phyloP scores from a whole-genome alignment of 1,284 basidiomycete genomes.

The Phellopilus nigrolimitatus region DNA sequence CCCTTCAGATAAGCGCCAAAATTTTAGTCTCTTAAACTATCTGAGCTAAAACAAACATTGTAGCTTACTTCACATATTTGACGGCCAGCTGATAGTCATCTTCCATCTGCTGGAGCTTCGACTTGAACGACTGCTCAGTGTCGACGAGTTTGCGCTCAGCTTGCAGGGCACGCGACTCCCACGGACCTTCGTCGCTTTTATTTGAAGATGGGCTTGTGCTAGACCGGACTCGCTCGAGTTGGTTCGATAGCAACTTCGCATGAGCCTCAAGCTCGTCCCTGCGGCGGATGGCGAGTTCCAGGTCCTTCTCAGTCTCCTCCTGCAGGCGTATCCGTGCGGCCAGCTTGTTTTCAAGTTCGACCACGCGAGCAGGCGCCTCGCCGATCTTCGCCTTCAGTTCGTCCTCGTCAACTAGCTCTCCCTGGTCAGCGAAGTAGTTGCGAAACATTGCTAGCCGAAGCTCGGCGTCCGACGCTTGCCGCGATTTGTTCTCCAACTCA shows the following conservation, averaged over 20 bases:
- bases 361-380: constrained; percentile 46
- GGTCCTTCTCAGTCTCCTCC: constrained; percentile 69
- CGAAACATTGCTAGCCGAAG: constrained; percentile 80
- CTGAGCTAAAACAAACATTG: constrained; percentile 26
- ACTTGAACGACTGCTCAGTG: constrained; percentile 72
- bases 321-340: constrained; percentile 68
- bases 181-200: constrained; percentile 28
- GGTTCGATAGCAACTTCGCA: constrained; percentile 53
- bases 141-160: constrained; percentile 75
- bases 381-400: constrained; percentile 47
- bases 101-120: constrained; percentile 80
- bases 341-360: constrained; percentile 72
- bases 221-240: constrained; percentile 61
- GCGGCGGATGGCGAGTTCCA: constrained; percentile 57
- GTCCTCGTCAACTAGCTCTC: constrained; percentile 71
- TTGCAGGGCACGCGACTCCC: constrained; percentile 57
- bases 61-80: constrained; percentile 80
- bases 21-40: constrained; percentile 17
- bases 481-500: constrained; percentile 61
- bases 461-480: constrained; percentile 68
- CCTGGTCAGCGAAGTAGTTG: constrained; percentile 86
- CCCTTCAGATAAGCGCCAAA: constrained; percentile 46
- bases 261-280: constrained; percentile 73
- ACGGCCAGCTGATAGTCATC: constrained; percentile 94
- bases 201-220: constrained; percentile 43